Percentiles rank a stretch among this genome's conserved stretches.
phyloP scores from a whole-genome alignment of 1,284 basidiomycete species.

The Rhodotorula mucilaginosa region DNA sequence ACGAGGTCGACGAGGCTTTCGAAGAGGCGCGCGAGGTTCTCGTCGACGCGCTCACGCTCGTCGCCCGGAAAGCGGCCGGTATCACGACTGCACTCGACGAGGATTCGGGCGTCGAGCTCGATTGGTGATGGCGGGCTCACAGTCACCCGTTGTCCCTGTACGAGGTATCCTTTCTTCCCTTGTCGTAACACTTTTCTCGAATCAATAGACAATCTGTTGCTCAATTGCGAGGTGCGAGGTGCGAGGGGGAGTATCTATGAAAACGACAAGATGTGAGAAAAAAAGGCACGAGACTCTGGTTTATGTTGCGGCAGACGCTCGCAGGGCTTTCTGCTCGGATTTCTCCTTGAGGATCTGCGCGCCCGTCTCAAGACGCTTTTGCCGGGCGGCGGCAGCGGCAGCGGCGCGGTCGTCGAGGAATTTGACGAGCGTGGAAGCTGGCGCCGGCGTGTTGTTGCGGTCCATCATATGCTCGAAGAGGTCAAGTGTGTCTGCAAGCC shows the following conservation, averaged over 20 bases:
- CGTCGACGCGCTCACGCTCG: conserved; percentile 32
- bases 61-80: conserved; percentile 32
- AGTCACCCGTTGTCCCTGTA: neutral
- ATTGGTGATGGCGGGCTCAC: neutral
- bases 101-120: conserved; percentile 36
- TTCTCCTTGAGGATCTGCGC: neutral
- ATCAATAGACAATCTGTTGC: neutral
- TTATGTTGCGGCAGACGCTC: neutral
- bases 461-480: conserved; percentile 30
- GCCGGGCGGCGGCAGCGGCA: neutral
- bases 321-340: neutral
- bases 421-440: neutral
- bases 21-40: conserved; percentile 32
- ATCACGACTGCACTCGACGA: conserved; percentile 22
- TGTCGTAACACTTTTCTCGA: neutral
- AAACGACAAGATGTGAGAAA: neutral
- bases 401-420: conserved; percentile 6
- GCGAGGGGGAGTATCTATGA: neutral
- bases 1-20: conserved; percentile 6
- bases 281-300: neutral
- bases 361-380: neutral
- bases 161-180: neutral
- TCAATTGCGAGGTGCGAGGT: no score
- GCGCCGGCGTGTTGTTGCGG: neutral
- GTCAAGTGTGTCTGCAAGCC: conserved; percentile 19